Evolutionary conservation across 2,329 filamentous ascomycete species (phyloP), one percentile per base, ranked within the genome.

Genomic region (Dryadomyces quercus-mongolicae): DNA sequence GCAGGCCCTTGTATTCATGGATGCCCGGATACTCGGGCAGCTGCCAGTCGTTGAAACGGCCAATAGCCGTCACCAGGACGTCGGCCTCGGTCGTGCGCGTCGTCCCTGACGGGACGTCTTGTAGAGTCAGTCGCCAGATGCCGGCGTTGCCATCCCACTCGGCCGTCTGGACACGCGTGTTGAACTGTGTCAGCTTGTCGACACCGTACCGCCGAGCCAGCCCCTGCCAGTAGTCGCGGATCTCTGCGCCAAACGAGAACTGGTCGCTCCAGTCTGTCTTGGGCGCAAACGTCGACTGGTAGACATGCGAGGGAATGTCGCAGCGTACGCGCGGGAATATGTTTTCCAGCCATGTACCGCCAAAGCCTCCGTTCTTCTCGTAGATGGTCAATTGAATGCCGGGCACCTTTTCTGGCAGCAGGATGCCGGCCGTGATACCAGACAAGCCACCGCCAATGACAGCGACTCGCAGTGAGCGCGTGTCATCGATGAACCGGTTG

Each of bases 261-360:
- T 82, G 74, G 60, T 86, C 81, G 0, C 74, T 75, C 85, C 85
- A 89, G 59, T 85, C 73, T 0, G 75, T 77, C 54, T 88, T 88
- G 1, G 83, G 82, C 7, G 74, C 72, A 63, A 86, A 88, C 0
- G 80, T 81, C 8, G 77, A 78, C 62, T 87, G 84, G 60, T 88
- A 88, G 20, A 84, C 81, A 63, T 86, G 81, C 0, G 82, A 77
- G 0, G 84, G 82, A 15, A 88, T 78, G 63, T 87, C 83, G 60
- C 84, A 88, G n/a, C 60, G 60, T 16, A 66, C 63, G 3, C 64
- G 63, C 0, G 63, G 64, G 50, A 64, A 66, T 9, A 59, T 54
- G 54, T 68, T 68, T 8, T 62, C 66, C 1, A 68, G 49, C 67
- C 67, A 69, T 0, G 67, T 69, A 1, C 66, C 66, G 1, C 64